A percentile compares a stretch with the other conserved stretches of the same genome.
phyloP scores from a whole-genome alignment of 306 rosid genomes.

The Cucurbita maxima region DNA sequence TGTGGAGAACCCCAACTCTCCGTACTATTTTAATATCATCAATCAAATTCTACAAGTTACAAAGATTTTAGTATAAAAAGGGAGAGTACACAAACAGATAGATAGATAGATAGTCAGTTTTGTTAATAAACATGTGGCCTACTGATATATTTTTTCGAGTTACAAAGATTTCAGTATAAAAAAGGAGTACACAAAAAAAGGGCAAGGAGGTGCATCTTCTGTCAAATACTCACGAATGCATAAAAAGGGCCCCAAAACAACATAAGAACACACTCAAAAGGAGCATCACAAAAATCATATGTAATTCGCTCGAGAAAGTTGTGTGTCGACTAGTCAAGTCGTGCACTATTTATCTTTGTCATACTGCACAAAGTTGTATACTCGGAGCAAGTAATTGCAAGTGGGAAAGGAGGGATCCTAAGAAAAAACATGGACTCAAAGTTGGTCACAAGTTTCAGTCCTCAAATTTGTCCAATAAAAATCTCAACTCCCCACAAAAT shows the following conservation, averaged over 20 bases:
- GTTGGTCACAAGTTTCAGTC: not conserved
- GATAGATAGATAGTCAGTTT: not conserved
- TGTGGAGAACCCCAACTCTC: not conserved
- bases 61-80: no score
- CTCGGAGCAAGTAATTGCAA: not conserved
- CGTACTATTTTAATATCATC: not conserved
- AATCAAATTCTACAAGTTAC: not conserved
- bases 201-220: not conserved
- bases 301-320: not conserved
- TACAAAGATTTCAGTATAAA: not conserved
- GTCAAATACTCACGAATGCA: not conserved
- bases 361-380: not conserved
- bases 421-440: not conserved
- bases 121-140: not conserved
- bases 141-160: not conserved
- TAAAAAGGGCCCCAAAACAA: not conserved
- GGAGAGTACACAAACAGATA: not conserved
- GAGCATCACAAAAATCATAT: not conserved
- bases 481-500: not conserved
- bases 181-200: not conserved
- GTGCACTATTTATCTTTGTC: not conserved
- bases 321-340: not conserved
- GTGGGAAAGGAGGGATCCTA: not conserved
- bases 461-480: not conserved
- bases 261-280: not conserved